Evolutionary conservation across 2,329 filamentous ascomycete genomes (phyloP), one percentile per base, ranked within the genome.

Genomic region (Penicillium sumatraense): DNA sequence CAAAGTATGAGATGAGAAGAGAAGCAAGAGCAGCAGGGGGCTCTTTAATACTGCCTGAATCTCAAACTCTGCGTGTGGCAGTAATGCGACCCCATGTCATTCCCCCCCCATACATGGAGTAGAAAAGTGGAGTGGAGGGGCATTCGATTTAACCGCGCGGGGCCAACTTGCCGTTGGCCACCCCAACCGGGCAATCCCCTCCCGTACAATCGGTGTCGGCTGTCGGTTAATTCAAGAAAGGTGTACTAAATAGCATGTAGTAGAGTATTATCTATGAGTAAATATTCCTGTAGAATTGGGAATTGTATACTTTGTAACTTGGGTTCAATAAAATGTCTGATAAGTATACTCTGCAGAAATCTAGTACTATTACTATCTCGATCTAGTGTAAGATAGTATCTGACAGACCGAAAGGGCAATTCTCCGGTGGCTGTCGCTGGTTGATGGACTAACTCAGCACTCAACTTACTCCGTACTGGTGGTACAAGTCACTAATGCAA

Each of bases 341-440:
- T n/a, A n/a, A n/a, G n/a, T n/a, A n/a, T n/a, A n/a, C n/a, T n/a
- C n/a, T n/a, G n/a, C n/a, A n/a, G n/a, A n/a, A n/a, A n/a, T n/a
- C n/a, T n/a, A n/a, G n/a, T n/a, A n/a, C n/a, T n/a, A n/a, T n/a
- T n/a, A n/a, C n/a, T n/a, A n/a, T n/a, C n/a, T n/a, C n/a, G n/a
- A n/a, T n/a, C n/a, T n/a, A n/a, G n/a, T n/a, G n/a, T n/a, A n/a
- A n/a, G n/a, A n/a, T n/a, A n/a, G n/a, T n/a, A n/a, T n/a, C n/a
- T n/a, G n/a, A n/a, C n/a, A n/a, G n/a, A 61, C 44, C 51, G 52
- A 56, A 64, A 49, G 41, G 63, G 65, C 45, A 68, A 68, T 64
- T 68, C 52, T 66, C 65, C 65, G 65, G 66, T 56, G 63, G 64
- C 51, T 23, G 49, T 42, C 41, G 35, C 49, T 60, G 57, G 9